Conservation (phyloP, 768 basidiomycete genomes). For the Boletus bicolor region DNA sequence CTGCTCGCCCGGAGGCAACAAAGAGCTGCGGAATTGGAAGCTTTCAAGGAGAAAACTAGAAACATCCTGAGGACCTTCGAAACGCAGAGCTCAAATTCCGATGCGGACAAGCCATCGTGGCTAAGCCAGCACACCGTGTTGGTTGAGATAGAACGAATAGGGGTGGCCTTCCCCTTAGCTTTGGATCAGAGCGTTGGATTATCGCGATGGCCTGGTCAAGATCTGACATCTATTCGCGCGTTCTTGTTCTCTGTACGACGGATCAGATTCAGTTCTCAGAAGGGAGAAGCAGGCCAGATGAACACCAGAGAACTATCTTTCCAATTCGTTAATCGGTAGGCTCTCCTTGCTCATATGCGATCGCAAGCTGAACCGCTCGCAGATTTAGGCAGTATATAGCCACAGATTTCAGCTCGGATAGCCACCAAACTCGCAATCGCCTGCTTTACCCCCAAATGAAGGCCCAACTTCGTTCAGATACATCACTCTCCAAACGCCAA, state of each 20-base stretch:
- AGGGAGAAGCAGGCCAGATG: slow-evolving; percentile 76
- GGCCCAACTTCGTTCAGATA: slow-evolving; percentile 62
- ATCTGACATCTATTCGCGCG: slow-evolving; percentile 57
- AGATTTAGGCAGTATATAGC: slow-evolving; percentile 78
- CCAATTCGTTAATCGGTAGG: slow-evolving; percentile 80
- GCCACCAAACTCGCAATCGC: slow-evolving; percentile 66
- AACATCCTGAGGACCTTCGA: slow-evolving; percentile 75
- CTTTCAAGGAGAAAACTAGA: slow-evolving; percentile 80
- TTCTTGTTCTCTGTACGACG: slow-evolving; percentile 83
- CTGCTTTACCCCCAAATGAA: slow-evolving; percentile 80
- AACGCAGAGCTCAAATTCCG: slow-evolving; percentile 40
- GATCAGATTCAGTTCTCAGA: slow-evolving; percentile 67
- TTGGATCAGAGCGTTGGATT: slow-evolving; percentile 57
- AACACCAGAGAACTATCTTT: slow-evolving; percentile 71
- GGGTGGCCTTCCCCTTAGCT: slow-evolving; percentile 86
- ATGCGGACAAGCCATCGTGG: slow-evolving; percentile 42
- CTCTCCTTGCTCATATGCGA: not conserved
- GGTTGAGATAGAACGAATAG: slow-evolving; percentile 62
- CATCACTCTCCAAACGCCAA: slow-evolving; percentile 45
- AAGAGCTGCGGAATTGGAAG: slow-evolving; percentile 71
- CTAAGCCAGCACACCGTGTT: slow-evolving; percentile 53
- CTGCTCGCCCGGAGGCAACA: slow-evolving; percentile 69
- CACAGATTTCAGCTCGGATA: slow-evolving; percentile 67
- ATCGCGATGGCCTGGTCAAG: slow-evolving; percentile 37
- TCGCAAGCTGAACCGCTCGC: slow-evolving; percentile 9